These are phyloP conservation scores for Mycena kentingensis DNA, from an alignment of 768 basidiomycete species.

Conservation along the genomic window DNA sequence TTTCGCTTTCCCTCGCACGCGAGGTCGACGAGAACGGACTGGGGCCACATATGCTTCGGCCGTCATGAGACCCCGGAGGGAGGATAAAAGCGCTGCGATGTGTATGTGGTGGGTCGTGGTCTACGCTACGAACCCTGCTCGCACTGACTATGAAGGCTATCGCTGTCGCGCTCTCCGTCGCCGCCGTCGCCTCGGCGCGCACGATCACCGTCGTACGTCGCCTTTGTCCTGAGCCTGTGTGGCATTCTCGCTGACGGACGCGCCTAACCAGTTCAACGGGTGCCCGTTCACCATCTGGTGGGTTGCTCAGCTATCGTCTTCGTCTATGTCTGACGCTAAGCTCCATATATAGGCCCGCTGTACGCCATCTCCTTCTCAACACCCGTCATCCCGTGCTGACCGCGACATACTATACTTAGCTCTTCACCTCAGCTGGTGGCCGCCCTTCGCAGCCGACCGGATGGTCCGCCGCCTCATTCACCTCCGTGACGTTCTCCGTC, in stretches of 20 bases:
- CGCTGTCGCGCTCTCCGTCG: slow-evolving; percentile 45
- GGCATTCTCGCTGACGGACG: slow-evolving; percentile 43
- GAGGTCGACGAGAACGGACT: too few relatives aligned
- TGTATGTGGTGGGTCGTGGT: too few relatives aligned
- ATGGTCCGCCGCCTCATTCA: slow-evolving; percentile 19
- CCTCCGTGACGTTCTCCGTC: slow-evolving; percentile 39
- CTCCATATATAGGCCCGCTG: slow-evolving; percentile 34
- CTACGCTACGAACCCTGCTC: too few relatives aligned
- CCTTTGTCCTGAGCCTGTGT: slow-evolving; percentile 44
- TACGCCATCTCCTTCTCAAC: neutral
- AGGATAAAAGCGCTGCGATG: too few relatives aligned
- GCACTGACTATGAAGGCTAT: slow-evolving; percentile 37
- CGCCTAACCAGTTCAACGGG: slow-evolving; percentile 41
- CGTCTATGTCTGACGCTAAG: slow-evolving; percentile 24
- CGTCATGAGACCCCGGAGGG: too few relatives aligned
- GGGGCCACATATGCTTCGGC: too few relatives aligned
- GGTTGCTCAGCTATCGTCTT: neutral
- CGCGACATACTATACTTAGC: too few relatives aligned
- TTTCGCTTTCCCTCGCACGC: too few relatives aligned
- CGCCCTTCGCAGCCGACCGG: slow-evolving; percentile 20
- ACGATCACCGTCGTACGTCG: slow-evolving; percentile 40
- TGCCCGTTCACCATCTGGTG: slow-evolving; percentile 52
- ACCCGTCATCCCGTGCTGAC: too few relatives aligned
- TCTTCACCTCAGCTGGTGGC: slow-evolving; percentile 15
- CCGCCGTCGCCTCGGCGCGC: slow-evolving; percentile 40